phyloP scores from a whole-genome alignment of 2,329 filamentous ascomycete species.

The Sporothrix inflata region DNA sequence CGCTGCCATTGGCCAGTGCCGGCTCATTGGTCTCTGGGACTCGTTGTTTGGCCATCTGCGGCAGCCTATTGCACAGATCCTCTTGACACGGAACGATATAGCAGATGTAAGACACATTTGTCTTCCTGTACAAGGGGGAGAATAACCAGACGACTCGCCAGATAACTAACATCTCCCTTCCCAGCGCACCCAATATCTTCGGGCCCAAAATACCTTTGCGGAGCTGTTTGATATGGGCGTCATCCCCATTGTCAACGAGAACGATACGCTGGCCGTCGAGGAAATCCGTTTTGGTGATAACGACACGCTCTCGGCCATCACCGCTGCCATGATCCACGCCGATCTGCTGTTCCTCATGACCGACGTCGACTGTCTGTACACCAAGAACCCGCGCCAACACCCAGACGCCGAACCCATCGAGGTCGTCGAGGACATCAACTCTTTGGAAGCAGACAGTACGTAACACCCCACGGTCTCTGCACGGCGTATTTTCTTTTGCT shows the following conservation, averaged over 20 bases:
- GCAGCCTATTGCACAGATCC: conserved; percentile 91
- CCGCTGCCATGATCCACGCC: conserved; percentile 94
- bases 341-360: conserved; percentile 99
- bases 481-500: background rate
- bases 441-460: conserved; percentile 77
- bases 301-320: conserved; percentile 94
- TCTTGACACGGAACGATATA: conserved; percentile 94
- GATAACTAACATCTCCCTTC: background rate
- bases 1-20: conserved; percentile 93
- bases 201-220: conserved; percentile 92
- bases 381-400: conserved; percentile 87
- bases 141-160: too few species aligned
- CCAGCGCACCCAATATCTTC: conserved; percentile 87
- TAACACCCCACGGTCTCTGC: background rate
- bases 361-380: conserved; percentile 95
- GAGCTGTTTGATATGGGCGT: conserved; percentile 93
- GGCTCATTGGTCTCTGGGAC: conserved; percentile 94
- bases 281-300: conserved; percentile 99
- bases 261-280: conserved; percentile 92
- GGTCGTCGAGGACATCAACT: conserved; percentile 85
- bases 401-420: conserved; percentile 88
- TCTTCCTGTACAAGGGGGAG: too few species aligned
- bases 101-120: conserved; percentile 68
- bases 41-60: conserved; percentile 83
- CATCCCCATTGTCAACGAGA: conserved; percentile 98